Percentiles rank a stretch among this genome's conserved stretches.
These are phyloP conservation scores for Heterobasidion annosum DNA, from an alignment of 1,284 basidiomycete species.

Conservation along the genomic window DNA sequence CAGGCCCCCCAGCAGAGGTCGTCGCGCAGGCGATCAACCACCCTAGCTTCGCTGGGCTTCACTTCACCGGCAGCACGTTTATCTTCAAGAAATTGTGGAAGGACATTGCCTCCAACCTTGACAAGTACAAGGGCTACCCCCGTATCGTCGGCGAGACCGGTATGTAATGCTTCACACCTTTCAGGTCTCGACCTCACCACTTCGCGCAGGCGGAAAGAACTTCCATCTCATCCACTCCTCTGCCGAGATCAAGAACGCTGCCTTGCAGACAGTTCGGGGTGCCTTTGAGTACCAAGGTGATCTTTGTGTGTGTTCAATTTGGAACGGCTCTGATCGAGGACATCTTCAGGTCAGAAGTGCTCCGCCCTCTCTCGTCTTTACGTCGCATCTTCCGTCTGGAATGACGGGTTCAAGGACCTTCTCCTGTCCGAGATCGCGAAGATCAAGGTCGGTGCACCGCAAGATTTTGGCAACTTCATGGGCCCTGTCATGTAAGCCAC, in stretches of 20 bases:
- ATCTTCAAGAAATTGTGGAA: constrained; percentile 97
- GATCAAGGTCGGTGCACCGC: constrained; percentile 79
- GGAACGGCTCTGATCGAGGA: not conserved
- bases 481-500: constrained; percentile 85
- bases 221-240: constrained; percentile 91
- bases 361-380: constrained; percentile 91
- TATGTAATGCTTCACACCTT: constrained; percentile 10
- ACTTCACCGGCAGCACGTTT: constrained; percentile 95
- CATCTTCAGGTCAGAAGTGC: constrained; percentile 80
- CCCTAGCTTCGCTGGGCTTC: constrained; percentile 79
- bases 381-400: constrained; percentile 84
- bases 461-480: constrained; percentile 83
- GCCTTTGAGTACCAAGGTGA: constrained; percentile 95
- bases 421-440: constrained; percentile 69
- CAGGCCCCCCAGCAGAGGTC: constrained; percentile 76
- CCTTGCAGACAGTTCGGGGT: constrained; percentile 80
- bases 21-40: constrained; percentile 78
- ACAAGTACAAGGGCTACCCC: constrained; percentile 83
- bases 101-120: constrained; percentile 85
- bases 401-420: constrained; percentile 78
- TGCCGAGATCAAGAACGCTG: constrained; percentile 84
- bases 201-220: constrained; percentile 79
- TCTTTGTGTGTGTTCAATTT: constrained; percentile 1
- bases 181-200: not conserved
- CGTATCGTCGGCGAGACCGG: constrained; percentile 92